These are phyloP conservation scores for Cryphonectria radicalis DNA, from an alignment of 2,329 filamentous ascomycete genomes.

Conservation along the genomic window DNA sequence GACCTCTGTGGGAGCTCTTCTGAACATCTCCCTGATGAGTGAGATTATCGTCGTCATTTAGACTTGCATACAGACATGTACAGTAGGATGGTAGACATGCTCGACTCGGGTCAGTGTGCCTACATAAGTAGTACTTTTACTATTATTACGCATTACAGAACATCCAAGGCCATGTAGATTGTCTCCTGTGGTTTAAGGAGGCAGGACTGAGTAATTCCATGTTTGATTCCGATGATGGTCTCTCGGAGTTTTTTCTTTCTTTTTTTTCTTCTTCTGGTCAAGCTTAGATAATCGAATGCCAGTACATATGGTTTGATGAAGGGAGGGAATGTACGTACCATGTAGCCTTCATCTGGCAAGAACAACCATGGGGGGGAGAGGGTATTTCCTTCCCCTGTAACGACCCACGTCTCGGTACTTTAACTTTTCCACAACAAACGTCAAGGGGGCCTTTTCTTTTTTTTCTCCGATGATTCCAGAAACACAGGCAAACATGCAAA, in stretches of 20 bases:
- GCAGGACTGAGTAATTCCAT: no score
- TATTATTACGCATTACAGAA: neutral
- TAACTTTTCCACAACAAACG: neutral
- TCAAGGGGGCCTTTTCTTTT: neutral
- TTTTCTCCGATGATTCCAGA: neutral
- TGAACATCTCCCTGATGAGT: conserved; percentile 35
- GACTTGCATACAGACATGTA: neutral
- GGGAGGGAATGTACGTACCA: no score
- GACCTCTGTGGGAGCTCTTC: conserved; percentile 67
- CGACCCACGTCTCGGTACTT: neutral
- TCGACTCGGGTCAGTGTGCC: conserved; percentile 1
- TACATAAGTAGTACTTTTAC: neutral
- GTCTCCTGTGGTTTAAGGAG: neutral
- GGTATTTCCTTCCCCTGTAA: neutral
- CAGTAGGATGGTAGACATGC: conserved; percentile 7
- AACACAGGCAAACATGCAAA: neutral
- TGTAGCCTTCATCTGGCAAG: neutral
- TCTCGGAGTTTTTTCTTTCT: no score
- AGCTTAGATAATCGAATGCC: no score
- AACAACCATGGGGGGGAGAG: neutral
- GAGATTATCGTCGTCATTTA: neutral
- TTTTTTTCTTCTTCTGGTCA: no score
- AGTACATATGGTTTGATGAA: no score
- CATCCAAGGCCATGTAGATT: neutral
- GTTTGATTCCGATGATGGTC: no score